A percentile compares a stretch with the other conserved stretches of the same genome.
These are phyloP conservation scores for Termitomyces sp. DNA, from an alignment of 768 basidiomycete species.

Conservation along the genomic window DNA sequence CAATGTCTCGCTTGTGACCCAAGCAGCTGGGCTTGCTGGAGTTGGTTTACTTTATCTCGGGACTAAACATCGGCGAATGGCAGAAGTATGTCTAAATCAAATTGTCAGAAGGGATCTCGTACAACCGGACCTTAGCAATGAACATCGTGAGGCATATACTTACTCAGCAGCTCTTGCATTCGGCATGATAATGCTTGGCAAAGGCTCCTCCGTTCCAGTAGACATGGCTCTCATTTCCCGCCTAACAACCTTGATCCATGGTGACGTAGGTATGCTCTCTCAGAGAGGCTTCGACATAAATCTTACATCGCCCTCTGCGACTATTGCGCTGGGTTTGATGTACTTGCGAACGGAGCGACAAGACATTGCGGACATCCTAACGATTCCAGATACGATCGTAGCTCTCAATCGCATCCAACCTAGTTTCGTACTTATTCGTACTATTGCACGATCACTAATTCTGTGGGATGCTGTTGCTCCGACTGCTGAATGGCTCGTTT, in stretches of 20 bases:
- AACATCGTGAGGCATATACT: constrained; percentile 90
- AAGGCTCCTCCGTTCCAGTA: constrained; percentile 72
- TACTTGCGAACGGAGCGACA: constrained; percentile 79
- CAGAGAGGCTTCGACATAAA: constrained; percentile 65
- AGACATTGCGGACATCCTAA: constrained; percentile 83
- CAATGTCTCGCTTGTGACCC: constrained; percentile 85
- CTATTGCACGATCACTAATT: constrained; percentile 71
- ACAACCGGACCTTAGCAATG: constrained; percentile 78
- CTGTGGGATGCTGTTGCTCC: constrained; percentile 80
- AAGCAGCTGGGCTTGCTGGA: constrained; percentile 82
- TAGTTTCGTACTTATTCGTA: constrained; percentile 78
- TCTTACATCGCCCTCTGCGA: constrained; percentile 87
- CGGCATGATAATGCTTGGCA: constrained; percentile 95
- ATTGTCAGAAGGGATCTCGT: constrained; percentile 73
- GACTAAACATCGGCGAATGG: constrained; percentile 84
- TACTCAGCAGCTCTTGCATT: constrained; percentile 86
- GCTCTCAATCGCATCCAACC: constrained; percentile 85
- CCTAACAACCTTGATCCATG: constrained; percentile 71
- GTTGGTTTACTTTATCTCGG: constrained; percentile 89
- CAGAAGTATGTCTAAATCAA: constrained; percentile 85
- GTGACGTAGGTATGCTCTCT: constrained; percentile 45
- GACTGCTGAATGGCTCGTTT: constrained; percentile 64
- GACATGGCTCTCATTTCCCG: constrained; percentile 66
- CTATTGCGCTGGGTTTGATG: constrained; percentile 88
- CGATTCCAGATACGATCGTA: constrained; percentile 75